A percentile compares a stretch with the other conserved stretches of the same genome.
Conservation (phyloP, 139 green algal species). For the Asterochloris erici region DNA sequence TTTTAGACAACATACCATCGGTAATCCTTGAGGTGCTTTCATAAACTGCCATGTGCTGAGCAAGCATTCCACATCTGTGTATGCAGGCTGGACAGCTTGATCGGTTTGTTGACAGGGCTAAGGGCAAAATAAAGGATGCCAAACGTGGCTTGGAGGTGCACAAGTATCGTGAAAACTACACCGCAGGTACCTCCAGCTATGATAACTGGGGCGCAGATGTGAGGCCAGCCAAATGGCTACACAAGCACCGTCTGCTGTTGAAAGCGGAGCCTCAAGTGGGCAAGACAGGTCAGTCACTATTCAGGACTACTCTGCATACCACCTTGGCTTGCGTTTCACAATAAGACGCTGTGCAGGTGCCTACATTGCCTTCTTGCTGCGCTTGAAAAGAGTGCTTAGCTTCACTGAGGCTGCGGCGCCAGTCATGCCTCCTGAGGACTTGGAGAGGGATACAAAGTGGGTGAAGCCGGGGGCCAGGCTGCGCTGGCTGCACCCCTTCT, state of each 20-base stretch:
- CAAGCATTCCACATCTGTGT: not conserved
- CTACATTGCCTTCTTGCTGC: not conserved
- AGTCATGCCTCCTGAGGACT: not conserved
- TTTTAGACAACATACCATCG: not conserved
- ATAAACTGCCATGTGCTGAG: not conserved
- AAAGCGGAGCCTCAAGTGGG: slow-evolving; percentile 14
- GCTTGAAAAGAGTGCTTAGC: not conserved
- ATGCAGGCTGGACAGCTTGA: slow-evolving; percentile 8
- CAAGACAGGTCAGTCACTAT: slow-evolving; percentile 10
- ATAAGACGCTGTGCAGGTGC: slow-evolving; percentile 1
- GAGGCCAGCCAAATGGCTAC: not conserved
- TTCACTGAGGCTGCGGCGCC: not conserved
- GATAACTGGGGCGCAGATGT: not conserved
- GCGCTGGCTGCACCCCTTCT: not conserved
- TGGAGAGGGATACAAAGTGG: not conserved
- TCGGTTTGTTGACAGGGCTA: not conserved
- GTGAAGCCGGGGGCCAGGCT: not conserved
- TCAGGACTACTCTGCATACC: not conserved
- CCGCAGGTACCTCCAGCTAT: not conserved
- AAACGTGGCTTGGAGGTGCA: not conserved
- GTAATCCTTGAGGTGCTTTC: not conserved
- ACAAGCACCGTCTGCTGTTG: not conserved
- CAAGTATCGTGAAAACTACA: not conserved
- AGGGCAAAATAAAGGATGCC: not conserved
- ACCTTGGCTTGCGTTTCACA: not conserved